Percentiles rank a stretch among this genome's conserved stretches.
phyloP scores from a whole-genome alignment of 805 yeast genomes.

The Priceomyces castillae region DNA sequence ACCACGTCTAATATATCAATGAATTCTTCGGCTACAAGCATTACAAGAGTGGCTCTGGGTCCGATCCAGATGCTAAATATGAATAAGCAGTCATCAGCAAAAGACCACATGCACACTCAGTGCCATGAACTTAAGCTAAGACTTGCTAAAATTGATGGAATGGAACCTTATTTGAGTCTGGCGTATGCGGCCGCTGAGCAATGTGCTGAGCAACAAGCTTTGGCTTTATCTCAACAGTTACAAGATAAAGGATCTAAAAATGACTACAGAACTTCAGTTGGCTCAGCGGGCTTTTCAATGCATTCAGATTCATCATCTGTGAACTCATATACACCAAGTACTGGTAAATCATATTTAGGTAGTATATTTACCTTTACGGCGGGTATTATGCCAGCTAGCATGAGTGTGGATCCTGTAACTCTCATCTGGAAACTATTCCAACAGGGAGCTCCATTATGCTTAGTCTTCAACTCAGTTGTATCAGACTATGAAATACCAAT shows the following conservation, averaged over 20 bases:
- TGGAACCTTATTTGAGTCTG: conserved; percentile 62
- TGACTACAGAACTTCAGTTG: conserved; percentile 33
- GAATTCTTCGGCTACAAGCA: conserved; percentile 29
- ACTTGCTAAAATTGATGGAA: conserved; percentile 58
- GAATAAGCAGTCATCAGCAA: conserved; percentile 60
- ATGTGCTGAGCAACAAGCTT: conserved; percentile 70
- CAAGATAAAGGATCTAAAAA: conserved; percentile 18
- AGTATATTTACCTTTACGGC: conserved; percentile 63
- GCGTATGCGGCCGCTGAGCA: conserved; percentile 68
- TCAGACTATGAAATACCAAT: conserved; percentile 48
- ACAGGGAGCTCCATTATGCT: conserved; percentile 89
- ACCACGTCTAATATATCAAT: conserved; percentile 29
- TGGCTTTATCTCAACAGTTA: conserved; percentile 42
- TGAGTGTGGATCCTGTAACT: conserved; percentile 87
- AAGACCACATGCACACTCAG: conserved; percentile 69
- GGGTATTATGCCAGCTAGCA: conserved; percentile 72
- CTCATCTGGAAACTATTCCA: conserved; percentile 85
- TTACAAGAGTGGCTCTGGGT: conserved; percentile 43
- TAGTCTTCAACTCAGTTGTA: conserved; percentile 69
- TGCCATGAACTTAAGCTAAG: conserved; percentile 56
- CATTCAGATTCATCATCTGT: conserved; percentile 31
- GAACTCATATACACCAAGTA: conserved; percentile 12
- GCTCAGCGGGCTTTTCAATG: conserved; percentile 34
- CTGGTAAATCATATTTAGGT: conserved; percentile 21
- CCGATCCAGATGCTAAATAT: conserved; percentile 50